phyloP scores from a whole-genome alignment of 2,329 filamentous ascomycete genomes.

The Plectosphaerella plurivora region DNA sequence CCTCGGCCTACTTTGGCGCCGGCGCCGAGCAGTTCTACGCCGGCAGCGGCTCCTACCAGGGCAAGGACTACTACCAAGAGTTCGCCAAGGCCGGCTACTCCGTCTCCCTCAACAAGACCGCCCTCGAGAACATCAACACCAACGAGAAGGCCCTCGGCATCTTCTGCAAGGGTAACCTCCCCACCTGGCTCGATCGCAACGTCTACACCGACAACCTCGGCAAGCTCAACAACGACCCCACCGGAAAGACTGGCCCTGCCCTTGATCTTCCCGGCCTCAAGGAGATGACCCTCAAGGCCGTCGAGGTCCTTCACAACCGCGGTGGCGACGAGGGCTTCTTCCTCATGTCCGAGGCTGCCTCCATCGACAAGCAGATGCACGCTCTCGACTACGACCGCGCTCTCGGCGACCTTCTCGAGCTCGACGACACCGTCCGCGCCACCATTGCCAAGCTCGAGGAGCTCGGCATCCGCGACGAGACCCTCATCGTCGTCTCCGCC shows the following conservation, averaged over 20 bases:
- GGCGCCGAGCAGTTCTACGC: constrained; percentile 78
- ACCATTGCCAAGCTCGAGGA: constrained; percentile 66
- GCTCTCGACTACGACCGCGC: constrained; percentile 79
- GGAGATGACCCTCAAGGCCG: constrained; percentile 85
- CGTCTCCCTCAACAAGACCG: constrained; percentile 70
- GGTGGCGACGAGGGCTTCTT: constrained; percentile 73
- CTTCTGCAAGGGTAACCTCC: constrained; percentile 70
- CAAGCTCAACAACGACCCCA: constrained; percentile 62
- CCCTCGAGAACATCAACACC: constrained; percentile 53
- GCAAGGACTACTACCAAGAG: constrained; percentile 74
- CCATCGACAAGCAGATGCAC: constrained; percentile 90
- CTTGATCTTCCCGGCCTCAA: constrained; percentile 77
- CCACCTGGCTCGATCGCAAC: constrained; percentile 84
- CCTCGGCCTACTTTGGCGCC: constrained; percentile 78
- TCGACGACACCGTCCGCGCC: constrained; percentile 77
- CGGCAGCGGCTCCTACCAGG: constrained; percentile 58
- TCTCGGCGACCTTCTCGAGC: constrained; percentile 77
- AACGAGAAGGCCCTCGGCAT: constrained; percentile 67
- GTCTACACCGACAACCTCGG: constrained; percentile 69
- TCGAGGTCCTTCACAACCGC: constrained; percentile 68
- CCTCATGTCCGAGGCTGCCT: constrained; percentile 82
- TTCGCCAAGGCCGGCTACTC: constrained; percentile 71
- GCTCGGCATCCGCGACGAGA: constrained; percentile 66
- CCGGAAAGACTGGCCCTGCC: constrained; percentile 59
- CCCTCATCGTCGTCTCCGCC: constrained; percentile 75